Percentiles rank a stretch among this genome's conserved stretches.
These are phyloP conservation scores for Salicornia ramosissima DNA, from an alignment of 148 eudicot genomes.

Conservation along the genomic window DNA sequence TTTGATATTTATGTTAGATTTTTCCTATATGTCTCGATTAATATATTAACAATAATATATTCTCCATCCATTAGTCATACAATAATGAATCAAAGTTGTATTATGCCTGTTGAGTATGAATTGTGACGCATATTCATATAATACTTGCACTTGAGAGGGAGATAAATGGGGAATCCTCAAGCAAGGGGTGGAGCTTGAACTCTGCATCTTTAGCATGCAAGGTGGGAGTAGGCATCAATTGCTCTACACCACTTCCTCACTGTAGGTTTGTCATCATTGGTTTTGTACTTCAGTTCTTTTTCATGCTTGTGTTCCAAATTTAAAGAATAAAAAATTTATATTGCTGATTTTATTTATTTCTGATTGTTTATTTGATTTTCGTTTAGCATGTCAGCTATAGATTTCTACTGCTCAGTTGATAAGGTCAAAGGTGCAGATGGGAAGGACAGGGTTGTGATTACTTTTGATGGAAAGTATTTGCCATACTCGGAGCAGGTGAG, in stretches of 20 bases:
- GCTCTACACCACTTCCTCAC: too few species aligned
- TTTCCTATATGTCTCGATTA: too few species aligned
- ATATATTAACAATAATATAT: too few species aligned
- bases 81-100: neutral
- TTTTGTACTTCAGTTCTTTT: neutral
- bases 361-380: constrained; percentile 18
- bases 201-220: too few species aligned
- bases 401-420: constrained; percentile 94
- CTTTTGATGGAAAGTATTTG: constrained; percentile 87
- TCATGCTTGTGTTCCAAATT: neutral
- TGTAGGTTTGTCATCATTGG: neutral
- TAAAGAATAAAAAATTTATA: neutral
- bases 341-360: neutral
- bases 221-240: too few species aligned
- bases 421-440: constrained; percentile 93
- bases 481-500: constrained; percentile 87
- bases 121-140: neutral
- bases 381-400: constrained; percentile 91
- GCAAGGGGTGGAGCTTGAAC: too few species aligned
- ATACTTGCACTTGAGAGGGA: too few species aligned
- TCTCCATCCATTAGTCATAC: neutral
- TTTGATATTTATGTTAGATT: too few species aligned
- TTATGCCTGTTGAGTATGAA: neutral
- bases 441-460: constrained; percentile 78
- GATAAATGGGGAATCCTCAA: too few species aligned